Evolutionary conservation across 2,329 filamentous ascomycete species (phyloP).

Genomic region (Ilyonectria sp.): DNA sequence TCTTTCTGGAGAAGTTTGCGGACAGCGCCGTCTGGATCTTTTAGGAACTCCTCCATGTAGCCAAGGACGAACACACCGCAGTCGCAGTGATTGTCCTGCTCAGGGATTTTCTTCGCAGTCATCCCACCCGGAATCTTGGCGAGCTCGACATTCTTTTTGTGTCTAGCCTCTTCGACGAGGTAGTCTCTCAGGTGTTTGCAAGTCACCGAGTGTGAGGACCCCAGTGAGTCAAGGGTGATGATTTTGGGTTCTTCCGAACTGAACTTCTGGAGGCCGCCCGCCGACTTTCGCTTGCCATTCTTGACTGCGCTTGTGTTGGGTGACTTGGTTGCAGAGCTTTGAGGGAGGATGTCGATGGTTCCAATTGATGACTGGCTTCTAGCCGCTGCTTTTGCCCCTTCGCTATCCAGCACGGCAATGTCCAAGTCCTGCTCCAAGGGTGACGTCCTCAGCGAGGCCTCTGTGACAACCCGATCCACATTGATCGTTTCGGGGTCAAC

Average conservation of each 20-base stretch:
- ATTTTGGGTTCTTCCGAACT: conserved; percentile 76
- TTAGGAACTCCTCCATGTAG: conserved; percentile 87
- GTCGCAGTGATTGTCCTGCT: conserved; percentile 88
- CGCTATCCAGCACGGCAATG: conserved; percentile 45
- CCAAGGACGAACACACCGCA: conserved; percentile 90
- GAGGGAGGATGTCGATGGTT: conserved; percentile 8
- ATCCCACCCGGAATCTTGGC: conserved; percentile 62
- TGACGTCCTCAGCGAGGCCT: conserved; percentile 30
- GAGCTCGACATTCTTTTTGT: conserved; percentile 67
- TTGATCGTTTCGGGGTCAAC: conserved; percentile 32
- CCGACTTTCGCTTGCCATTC: conserved; percentile 34
- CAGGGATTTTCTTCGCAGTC: conserved; percentile 82
- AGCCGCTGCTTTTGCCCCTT: conserved; percentile 25
- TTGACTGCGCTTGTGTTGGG: conserved; percentile 12
- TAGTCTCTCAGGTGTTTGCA: conserved; percentile 82
- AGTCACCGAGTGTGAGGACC: conserved; percentile 73
- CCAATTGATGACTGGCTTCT: conserved; percentile 21
- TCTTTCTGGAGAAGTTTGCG: conserved; percentile 76
- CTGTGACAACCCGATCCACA: conserved; percentile 32
- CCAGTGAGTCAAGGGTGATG: conserved; percentile 90
- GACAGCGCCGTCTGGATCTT: conserved; percentile 80
- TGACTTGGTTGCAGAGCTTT: conserved; percentile 10
- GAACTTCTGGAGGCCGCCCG: conserved; percentile 40
- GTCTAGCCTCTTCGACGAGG: conserved; percentile 78
- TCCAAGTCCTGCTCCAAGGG: conserved; percentile 41